Evolutionary conservation across 2,329 filamentous ascomycete species (phyloP), one percentile per base, ranked within the genome.

Genomic region (Clonostachys solani): DNA sequence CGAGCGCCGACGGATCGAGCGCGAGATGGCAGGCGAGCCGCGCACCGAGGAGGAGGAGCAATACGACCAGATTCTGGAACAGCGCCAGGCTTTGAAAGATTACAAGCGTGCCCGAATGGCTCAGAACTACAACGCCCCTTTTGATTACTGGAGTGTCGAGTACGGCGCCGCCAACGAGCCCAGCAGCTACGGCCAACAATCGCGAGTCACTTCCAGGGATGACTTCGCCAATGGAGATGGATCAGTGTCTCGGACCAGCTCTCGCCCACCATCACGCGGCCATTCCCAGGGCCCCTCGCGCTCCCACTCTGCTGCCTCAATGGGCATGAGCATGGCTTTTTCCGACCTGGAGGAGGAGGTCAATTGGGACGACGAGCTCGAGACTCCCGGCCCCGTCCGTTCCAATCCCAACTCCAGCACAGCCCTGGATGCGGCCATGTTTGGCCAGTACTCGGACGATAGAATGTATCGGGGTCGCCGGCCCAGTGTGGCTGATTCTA

Each of bases 71-170:
- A 68, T 82, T 19, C 68, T 83, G 18, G 77, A 85, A 54, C 77
- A 77, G 51, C 78, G 81, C 9, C 77, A 80, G 37, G 74, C 74
- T 43, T 59, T 80, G 45, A 83, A 80, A 50, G 75, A 83, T 42
- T 55, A 75, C 48, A 81, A 83, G 58, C 69, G 80, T 42, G 75
- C 73, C n/a, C 78, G 72, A 50, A 73, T 77, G 66, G 70, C 73
- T 5, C 67, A 71, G 49, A 65, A 69, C 23, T 73, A 75, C 44
- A 66, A 68, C n/a, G 73, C 70, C 1, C 75, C 77, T 2, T 77
- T 82, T 33, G 82, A 87, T 42, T 81, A 80, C 41, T 96, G 91
- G 90, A 96, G 91, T 67, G 77, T 92, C 50, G 89, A 96, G 59
- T 83, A 91, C 60, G 89, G 87, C 42, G 81, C 72, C 36, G 74